Evolutionary conservation across 139 green algal species (phyloP), one percentile per base, ranked within the genome.

Genomic region (Chlorella sp.): DNA sequence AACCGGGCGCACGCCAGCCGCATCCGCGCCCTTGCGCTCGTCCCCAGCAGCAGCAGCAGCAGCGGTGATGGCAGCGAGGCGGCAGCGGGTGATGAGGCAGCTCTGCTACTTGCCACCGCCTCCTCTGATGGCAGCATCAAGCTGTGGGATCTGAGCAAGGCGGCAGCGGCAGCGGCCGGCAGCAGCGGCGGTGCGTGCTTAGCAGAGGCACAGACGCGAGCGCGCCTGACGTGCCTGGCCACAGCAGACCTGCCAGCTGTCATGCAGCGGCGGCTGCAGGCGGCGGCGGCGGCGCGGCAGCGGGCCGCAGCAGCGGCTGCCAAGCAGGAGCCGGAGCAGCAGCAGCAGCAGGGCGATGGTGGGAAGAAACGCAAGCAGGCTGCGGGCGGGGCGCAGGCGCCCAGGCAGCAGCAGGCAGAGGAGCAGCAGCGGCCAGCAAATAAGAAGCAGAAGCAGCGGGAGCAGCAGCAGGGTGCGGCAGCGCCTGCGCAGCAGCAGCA

Each of bases 111-210:
- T 2, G 90, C 85, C 25, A 92, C 87, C 11, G 91, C 86, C 11
- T 94, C 91, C 18, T 92, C 87, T 13, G 94, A 97, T 70, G 94
- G 94, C 32, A 83, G 86, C n/a, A 72, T 97, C 30, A 93, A 92
- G 78, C 51, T 96, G 51, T 97, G 94, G 94, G 89, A 94, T 55
- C 56, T 88, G 23, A 79, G 84, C 28, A 56, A 60, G 15, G 36
- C 68, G 16, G 56, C 64, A 21, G 75, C 82, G 7, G 68, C 74
- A 23, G 72, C 57, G 28, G 21, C 70, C 2, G 51, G 71, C 17
- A 25, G 65, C 64, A 62, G 44, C 72, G 51, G 32, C 64, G 70
- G 39, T 26, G 57, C 55, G 5, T 86, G 81, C 81, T 38, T 91
- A 44, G 51, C 56, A 15, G 39, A 85, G 56, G 71, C 47, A 30